phyloP scores from a whole-genome alignment of 768 basidiomycete genomes.

The Boletus insuetus region DNA sequence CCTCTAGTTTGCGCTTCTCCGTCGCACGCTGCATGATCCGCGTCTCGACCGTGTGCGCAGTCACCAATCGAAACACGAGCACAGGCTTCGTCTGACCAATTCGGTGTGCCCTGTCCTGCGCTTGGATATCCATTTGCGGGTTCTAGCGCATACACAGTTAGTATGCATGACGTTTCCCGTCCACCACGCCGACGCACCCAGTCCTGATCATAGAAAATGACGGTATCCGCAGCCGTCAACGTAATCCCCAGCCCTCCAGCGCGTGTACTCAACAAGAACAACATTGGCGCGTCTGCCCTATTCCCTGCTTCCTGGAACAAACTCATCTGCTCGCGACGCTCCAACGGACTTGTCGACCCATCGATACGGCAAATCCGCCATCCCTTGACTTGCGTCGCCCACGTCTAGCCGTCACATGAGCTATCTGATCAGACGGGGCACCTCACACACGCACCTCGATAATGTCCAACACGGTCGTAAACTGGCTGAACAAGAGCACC shows the following conservation, averaged over 20 bases:
- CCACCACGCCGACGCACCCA: conserved; percentile 12
- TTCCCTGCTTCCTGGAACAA: conserved; percentile 76
- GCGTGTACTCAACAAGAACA: conserved; percentile 89
- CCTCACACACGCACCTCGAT: conserved; percentile 63
- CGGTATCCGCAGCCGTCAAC: conserved; percentile 63
- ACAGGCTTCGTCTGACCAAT: conserved; percentile 94
- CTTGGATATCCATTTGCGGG: conserved; percentile 96
- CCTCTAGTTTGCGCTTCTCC: conserved; percentile 89
- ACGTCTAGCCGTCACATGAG: conserved; percentile 38
- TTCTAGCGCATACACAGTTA: conserved; percentile 47
- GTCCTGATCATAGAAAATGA: conserved; percentile 24
- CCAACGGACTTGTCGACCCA: conserved; percentile 75
- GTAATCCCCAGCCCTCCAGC: conserved; percentile 98
- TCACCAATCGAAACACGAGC: conserved; percentile 83
- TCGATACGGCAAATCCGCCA: conserved; percentile 92
- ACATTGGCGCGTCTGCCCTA: conserved; percentile 54
- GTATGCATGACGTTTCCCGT: neutral
- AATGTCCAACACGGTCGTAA: conserved; percentile 94
- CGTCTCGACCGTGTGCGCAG: conserved; percentile 86
- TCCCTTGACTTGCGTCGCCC: conserved; percentile 81
- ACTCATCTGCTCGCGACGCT: conserved; percentile 83
- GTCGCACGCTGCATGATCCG: conserved; percentile 86
- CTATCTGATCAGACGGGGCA: neutral
- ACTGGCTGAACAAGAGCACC: conserved; percentile 87
- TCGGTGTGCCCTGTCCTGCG: conserved; percentile 92